Conservation (phyloP, 768 basidiomycete species). For the Trametes meyenii region DNA sequence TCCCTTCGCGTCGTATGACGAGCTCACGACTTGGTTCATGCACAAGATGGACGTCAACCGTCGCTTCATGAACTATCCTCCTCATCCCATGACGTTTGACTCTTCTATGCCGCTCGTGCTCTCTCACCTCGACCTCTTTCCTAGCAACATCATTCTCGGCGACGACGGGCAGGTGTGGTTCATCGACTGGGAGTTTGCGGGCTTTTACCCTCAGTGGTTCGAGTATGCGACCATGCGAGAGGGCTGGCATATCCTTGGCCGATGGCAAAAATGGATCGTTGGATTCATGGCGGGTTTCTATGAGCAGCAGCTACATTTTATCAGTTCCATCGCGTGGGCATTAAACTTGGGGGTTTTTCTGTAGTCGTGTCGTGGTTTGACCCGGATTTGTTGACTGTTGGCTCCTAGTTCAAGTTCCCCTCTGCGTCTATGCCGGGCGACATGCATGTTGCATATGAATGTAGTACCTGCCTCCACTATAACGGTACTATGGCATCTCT, state of each 20-base stretch:
- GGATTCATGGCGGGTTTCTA: constrained; percentile 12
- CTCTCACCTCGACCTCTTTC: background rate
- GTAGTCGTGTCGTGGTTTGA: background rate
- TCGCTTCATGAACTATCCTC: constrained; percentile 12
- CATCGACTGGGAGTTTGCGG: constrained; percentile 18
- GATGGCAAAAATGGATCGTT: constrained; percentile 2
- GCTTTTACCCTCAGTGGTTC: constrained; percentile 19
- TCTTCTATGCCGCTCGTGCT: constrained; percentile 16
- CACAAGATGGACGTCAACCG: constrained; percentile 18
- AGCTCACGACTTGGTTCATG: constrained; percentile 30
- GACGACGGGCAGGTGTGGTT: constrained; percentile 10
- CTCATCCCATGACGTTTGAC: constrained; percentile 17
- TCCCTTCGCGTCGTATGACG: constrained; percentile 34
- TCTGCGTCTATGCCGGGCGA: too few relatives aligned
- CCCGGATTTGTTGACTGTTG: too few relatives aligned
- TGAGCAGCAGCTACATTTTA: constrained; percentile 5
- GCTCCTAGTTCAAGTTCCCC: too few relatives aligned
- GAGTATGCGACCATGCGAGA: constrained; percentile 4
- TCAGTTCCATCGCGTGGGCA: background rate
- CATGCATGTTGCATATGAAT: too few relatives aligned
- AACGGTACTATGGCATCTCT: too few relatives aligned
- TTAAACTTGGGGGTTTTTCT: constrained; percentile 5
- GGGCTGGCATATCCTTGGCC: background rate
- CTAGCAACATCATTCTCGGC: constrained; percentile 5
- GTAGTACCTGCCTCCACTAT: too few relatives aligned